phyloP scores from a whole-genome alignment of 371 early-diverging fungal species.

The Mucor ambiguus region DNA sequence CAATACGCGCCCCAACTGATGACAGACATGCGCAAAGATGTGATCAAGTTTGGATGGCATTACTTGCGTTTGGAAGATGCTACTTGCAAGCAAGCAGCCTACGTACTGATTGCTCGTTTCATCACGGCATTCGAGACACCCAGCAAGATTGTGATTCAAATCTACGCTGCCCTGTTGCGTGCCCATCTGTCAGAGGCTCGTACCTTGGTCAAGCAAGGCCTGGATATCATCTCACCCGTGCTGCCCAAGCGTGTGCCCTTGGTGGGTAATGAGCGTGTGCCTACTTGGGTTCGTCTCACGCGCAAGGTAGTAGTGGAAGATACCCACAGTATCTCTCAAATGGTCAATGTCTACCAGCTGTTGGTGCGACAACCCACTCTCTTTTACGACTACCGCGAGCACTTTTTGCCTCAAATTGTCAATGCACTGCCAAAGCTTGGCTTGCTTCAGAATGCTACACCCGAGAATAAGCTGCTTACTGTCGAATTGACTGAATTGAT shows the following conservation, averaged over 20 bases:
- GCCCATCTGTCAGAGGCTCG: constrained; percentile 88
- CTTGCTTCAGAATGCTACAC: constrained; percentile 83
- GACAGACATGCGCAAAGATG: constrained; percentile 82
- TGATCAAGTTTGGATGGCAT: constrained; percentile 95
- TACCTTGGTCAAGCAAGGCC: constrained; percentile 87
- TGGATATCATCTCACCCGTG: constrained; percentile 91
- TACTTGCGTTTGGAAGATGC: constrained; percentile 89
- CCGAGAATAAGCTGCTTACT: constrained; percentile 86
- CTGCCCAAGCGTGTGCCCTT: constrained; percentile 80
- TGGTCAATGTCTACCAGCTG: constrained; percentile 88
- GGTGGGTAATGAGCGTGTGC: constrained; percentile 50
- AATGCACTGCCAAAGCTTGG: constrained; percentile 86
- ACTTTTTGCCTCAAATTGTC: constrained; percentile 90
- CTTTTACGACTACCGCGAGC: constrained; percentile 86
- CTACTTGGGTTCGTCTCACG: constrained; percentile 89
- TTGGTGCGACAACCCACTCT: constrained; percentile 86
- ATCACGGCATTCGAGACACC: constrained; percentile 94
- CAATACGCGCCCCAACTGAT: constrained; percentile 79
- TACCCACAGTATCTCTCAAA: constrained; percentile 83
- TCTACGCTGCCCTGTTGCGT: constrained; percentile 86
- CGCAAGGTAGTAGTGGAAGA: constrained; percentile 91
- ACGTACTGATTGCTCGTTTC: constrained; percentile 89
- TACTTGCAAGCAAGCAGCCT: constrained; percentile 93
- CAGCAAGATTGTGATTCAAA: constrained; percentile 87
- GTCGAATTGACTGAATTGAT: constrained; percentile 89